Conservation (phyloP, 1,284 basidiomycete genomes). For the Cryptococcus hybrid region DNA sequence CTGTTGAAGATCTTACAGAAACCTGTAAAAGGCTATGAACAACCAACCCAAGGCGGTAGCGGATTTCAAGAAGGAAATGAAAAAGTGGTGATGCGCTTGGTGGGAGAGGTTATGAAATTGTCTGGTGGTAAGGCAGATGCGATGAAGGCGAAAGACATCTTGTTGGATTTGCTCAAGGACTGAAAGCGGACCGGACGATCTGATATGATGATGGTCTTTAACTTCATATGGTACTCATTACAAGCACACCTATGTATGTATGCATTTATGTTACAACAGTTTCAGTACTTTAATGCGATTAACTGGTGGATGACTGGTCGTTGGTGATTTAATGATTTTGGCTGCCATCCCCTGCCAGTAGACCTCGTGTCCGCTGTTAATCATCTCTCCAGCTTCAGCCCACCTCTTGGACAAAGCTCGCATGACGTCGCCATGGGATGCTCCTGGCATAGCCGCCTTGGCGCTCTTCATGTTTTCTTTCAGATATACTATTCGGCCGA, state of each 20-base stretch:
- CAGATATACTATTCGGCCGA: slow-evolving; percentile 27
- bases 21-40: slow-evolving; percentile 66
- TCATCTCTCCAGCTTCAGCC: slow-evolving; percentile 23
- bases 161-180: slow-evolving; percentile 34
- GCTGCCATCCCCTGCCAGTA: slow-evolving; percentile 21
- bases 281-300: not conserved
- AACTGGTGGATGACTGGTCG: not conserved
- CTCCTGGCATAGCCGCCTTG: slow-evolving; percentile 35
- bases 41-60: slow-evolving; percentile 69
- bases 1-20: slow-evolving; percentile 49
- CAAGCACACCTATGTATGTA: not conserved
- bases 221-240: not conserved
- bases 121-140: slow-evolving; percentile 75
- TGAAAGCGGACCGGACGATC: not conserved
- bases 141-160: slow-evolving; percentile 40
- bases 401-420: slow-evolving; percentile 39
- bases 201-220: not conserved
- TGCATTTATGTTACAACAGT: not conserved
- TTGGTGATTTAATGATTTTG: slow-evolving; percentile 56
- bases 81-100: slow-evolving; percentile 81
- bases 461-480: slow-evolving; percentile 43
- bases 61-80: slow-evolving; percentile 65
- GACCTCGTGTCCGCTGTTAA: slow-evolving; percentile 24
- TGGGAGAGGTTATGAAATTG: slow-evolving; percentile 86
- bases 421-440: slow-evolving; percentile 44